phyloP scores from a whole-genome alignment of 345 rosid species.

The Abelmoschus esculentus region DNA sequence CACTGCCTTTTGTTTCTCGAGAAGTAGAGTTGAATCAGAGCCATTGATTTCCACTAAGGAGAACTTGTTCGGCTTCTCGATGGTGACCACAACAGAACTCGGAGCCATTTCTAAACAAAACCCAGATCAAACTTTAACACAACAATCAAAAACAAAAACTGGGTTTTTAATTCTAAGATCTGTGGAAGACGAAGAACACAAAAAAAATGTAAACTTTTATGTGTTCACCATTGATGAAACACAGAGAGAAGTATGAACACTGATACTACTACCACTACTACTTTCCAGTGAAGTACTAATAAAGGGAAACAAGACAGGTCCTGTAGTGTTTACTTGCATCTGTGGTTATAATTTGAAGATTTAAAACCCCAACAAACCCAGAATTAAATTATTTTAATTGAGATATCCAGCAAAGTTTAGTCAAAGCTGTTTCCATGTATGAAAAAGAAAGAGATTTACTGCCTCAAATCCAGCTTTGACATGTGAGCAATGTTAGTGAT shows the following conservation, averaged over 20 bases:
- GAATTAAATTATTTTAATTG: neutral
- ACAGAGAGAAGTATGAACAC: neutral
- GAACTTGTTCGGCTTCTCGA: slow-evolving; percentile 66
- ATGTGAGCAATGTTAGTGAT: neutral
- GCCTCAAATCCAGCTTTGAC: neutral
- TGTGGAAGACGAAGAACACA: neutral
- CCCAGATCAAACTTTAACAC: slow-evolving; percentile 22
- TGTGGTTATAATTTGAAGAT: slow-evolving; percentile 16
- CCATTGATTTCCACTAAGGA: slow-evolving; percentile 53
- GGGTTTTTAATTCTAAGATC: slow-evolving; percentile 13
- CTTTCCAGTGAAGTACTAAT: slow-evolving; percentile 17
- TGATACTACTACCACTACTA: neutral
- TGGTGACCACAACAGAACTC: slow-evolving; percentile 65
- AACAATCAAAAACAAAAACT: slow-evolving; percentile 3
- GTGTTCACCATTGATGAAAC: neutral
- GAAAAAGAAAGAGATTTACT: neutral
- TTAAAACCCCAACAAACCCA: slow-evolving; percentile 14
- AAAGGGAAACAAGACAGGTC: slow-evolving; percentile 14
- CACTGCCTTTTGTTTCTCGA: slow-evolving; percentile 59
- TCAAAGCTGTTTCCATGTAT: slow-evolving; percentile 10
- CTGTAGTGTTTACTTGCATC: neutral
- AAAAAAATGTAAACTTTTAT: neutral
- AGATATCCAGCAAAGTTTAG: slow-evolving; percentile 2
- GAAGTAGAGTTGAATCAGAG: slow-evolving; percentile 47
- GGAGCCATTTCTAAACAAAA: slow-evolving; percentile 52